These are phyloP conservation scores for Hypoxylon sp. DNA, from an alignment of 2,329 filamentous ascomycete genomes.

Conservation along the genomic window DNA sequence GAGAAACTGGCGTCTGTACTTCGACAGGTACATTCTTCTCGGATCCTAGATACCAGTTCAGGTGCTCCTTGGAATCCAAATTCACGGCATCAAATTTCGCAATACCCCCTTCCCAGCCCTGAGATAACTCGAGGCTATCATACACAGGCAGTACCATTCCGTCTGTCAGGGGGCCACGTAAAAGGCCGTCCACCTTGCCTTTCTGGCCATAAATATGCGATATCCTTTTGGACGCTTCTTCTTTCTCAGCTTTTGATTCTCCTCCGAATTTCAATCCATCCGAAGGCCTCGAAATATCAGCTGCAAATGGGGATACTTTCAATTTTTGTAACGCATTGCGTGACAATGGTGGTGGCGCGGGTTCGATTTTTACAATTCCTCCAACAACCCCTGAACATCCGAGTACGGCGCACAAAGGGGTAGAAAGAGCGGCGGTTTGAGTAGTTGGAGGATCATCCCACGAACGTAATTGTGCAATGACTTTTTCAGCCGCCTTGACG, in stretches of 20 bases:
- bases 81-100: constrained; percentile 79
- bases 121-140: constrained; percentile 66
- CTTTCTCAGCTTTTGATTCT: constrained; percentile 85
- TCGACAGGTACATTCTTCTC: constrained; percentile 82
- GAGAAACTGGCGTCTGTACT: constrained; percentile 80
- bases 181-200: constrained; percentile 68
- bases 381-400: constrained; percentile 82
- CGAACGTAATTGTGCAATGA: constrained; percentile 80
- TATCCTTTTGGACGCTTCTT: constrained; percentile 81
- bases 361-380: constrained; percentile 88
- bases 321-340: constrained; percentile 75
- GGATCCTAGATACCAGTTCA: constrained; percentile 82
- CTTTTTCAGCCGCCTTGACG: constrained; percentile 71
- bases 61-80: constrained; percentile 59
- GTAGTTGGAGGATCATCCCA: constrained; percentile 93
- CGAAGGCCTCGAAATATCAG: constrained; percentile 66
- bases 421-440: constrained; percentile 84
- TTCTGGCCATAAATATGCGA: constrained; percentile 77
- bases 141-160: constrained; percentile 80
- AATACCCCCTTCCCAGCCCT: constrained; percentile 86
- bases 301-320: constrained; percentile 85
- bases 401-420: constrained; percentile 80
- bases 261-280: constrained; percentile 87
- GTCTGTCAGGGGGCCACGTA: constrained; percentile 90
- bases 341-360: constrained; percentile 80